Evolutionary conservation across 108 stramenopile genomes (phyloP).

Genomic region (Fragilaria crotonensis): DNA sequence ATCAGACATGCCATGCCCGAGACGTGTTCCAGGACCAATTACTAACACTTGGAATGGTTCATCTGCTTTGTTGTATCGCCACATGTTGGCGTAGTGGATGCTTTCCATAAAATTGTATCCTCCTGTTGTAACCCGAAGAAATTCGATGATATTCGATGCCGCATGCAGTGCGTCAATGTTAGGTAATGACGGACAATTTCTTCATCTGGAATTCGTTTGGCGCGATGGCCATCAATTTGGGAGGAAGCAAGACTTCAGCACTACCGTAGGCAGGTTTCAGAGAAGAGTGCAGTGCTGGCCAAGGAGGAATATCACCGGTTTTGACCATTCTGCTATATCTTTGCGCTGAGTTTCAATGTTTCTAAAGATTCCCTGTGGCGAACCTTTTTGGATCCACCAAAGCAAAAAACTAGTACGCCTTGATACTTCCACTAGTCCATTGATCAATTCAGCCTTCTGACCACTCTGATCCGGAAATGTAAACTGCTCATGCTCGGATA

Average conservation of each 20-base stretch:
- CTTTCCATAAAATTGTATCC: constrained; percentile 79
- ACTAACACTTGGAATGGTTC: constrained; percentile 27
- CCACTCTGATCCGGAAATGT: constrained; percentile 88
- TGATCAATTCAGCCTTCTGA: constrained; percentile 79
- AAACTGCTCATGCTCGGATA: constrained; percentile 81
- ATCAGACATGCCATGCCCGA: constrained; percentile 68
- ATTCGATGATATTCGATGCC: constrained; percentile 39
- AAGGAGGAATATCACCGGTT: constrained; percentile 71
- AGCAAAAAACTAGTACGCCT: constrained; percentile 67
- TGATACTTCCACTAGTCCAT: constrained; percentile 92
- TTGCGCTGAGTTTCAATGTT: constrained; percentile 80
- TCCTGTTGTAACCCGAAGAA: constrained; percentile 78
- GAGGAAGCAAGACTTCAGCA: constrained; percentile 88
- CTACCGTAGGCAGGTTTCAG: constrained; percentile 54
- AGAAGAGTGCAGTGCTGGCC: constrained; percentile 43
- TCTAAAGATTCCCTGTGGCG: constrained; percentile 89
- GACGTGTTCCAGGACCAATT: constrained; percentile 46
- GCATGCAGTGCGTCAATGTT: constrained; percentile 44
- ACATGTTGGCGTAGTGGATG: constrained; percentile 81
- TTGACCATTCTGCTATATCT: constrained; percentile 83
- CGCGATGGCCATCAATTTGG: constrained; percentile 78
- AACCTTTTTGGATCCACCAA: constrained; percentile 62
- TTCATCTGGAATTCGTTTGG: constrained; percentile 72
- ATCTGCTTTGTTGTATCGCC: constrained; percentile 80
- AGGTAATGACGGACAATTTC: constrained; percentile 71